phyloP scores from a whole-genome alignment of 805 yeast species.

The Candida railenensis region DNA sequence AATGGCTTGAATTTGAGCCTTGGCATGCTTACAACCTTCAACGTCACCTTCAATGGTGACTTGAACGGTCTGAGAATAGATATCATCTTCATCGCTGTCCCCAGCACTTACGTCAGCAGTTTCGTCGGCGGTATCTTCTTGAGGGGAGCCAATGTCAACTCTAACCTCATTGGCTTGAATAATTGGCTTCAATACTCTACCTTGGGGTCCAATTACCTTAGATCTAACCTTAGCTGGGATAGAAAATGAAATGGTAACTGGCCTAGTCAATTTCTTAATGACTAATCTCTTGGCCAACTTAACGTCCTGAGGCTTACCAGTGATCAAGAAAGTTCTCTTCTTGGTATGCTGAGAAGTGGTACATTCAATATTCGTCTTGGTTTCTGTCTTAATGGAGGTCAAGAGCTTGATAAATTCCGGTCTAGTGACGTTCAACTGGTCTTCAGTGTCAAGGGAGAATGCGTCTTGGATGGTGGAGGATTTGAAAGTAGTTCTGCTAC shows the following conservation, averaged over 20 bases:
- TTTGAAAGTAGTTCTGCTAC: constrained; percentile 24
- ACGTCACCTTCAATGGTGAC: constrained; percentile 79
- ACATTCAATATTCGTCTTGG: constrained; percentile 74
- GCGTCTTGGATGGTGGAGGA: constrained; percentile 73
- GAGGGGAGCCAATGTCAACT: constrained; percentile 59
- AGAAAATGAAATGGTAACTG: constrained; percentile 56
- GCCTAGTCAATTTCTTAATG: constrained; percentile 73
- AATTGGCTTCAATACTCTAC: constrained; percentile 78
- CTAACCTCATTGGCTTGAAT: constrained; percentile 64
- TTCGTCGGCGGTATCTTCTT: constrained; percentile 32
- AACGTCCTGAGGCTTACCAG: constrained; percentile 70
- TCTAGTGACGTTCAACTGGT: constrained; percentile 61
- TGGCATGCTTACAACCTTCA: constrained; percentile 78
- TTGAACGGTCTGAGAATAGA: constrained; percentile 56
- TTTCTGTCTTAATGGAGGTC: constrained; percentile 55
- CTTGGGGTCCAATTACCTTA: constrained; percentile 83
- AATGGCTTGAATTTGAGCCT: constrained; percentile 63
- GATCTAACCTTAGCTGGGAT: constrained; percentile 80
- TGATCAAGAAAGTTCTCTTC: constrained; percentile 78
- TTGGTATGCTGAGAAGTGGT: constrained; percentile 74
- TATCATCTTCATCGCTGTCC: constrained; percentile 52
- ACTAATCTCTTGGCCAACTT: constrained; percentile 72
- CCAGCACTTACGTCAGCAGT: constrained; percentile 31
- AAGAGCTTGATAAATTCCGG: constrained; percentile 70
- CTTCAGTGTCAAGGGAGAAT: constrained; percentile 68